Evolutionary conservation across 192 early-diverging fungal species (phyloP), one percentile per base, ranked within the genome.

Genomic region (Backusella psychrophila): DNA sequence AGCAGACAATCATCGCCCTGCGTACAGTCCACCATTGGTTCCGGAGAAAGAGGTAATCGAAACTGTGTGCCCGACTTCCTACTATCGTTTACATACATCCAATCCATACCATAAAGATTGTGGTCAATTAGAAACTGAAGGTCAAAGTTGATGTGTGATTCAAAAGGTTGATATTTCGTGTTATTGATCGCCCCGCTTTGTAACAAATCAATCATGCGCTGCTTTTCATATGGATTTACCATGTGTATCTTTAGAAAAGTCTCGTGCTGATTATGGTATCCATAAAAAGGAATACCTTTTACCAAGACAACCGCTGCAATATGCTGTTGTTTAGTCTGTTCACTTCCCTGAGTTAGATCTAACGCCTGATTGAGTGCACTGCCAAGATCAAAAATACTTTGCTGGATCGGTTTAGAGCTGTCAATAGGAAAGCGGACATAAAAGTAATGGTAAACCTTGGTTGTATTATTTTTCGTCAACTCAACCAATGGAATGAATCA

Each of bases 51-150:
- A 5, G 76, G 68, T 4, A 39, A 6, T 21, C 69, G 42, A 42
- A 68, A 77, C 34, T 46, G 26, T 15, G 66, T 53, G 26, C 46
- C 66, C 8, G 76, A 49, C 17, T 70, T 77, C 52, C 42, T 59
- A 5, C n/a, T 17, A 23, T 41, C 36, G 11, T 78, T 76, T 23
- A 95, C 66, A 36, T 90, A 80, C 14, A 96, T 81, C 87, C 89
- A 94, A 42, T 92, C 92, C 93, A 96, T 96, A 1, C 95, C 95
- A 73, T 92, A 93, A 19, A 98, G 80, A 66, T 95, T 95, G 76
- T 92, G 91, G 72, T 98, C 95, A 67, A 96, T 86, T 69, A 95
- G 84, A 74, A 96, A 96, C 85, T 98, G 96, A 19, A 94, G 78
- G 2, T 89, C 80, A 74, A 92, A 96, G 0, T 94, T 88, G 39